These are phyloP conservation scores for Gossypium sturtianum DNA, from an alignment of 345 rosid genomes.

Conservation along the genomic window DNA sequence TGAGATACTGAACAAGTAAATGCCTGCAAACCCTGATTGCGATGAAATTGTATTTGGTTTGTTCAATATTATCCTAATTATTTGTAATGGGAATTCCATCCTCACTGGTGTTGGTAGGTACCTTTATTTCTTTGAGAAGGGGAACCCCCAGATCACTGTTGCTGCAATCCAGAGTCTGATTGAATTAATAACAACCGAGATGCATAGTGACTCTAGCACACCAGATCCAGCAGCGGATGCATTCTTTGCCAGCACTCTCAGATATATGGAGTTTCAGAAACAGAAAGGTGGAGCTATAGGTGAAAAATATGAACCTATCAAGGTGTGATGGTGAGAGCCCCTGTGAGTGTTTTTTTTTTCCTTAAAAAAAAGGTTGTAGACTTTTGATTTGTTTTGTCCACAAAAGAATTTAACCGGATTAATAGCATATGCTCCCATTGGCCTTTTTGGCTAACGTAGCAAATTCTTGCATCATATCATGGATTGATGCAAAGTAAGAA, in stretches of 20 bases:
- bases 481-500: background rate
- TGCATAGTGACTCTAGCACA: constrained; percentile 65
- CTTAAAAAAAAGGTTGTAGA: background rate
- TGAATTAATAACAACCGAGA: constrained; percentile 65
- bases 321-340: constrained; percentile 20
- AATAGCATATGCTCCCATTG: background rate
- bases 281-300: constrained; percentile 89
- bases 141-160: constrained; percentile 62
- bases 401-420: background rate
- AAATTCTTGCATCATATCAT: background rate
- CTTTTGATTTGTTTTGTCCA: constrained; percentile 5
- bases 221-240: constrained; percentile 71
- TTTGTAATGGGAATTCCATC: background rate
- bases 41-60: background rate
- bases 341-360: background rate
- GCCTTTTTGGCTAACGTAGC: background rate
- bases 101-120: constrained; percentile 39
- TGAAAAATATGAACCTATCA: constrained; percentile 52
- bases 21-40: background rate
- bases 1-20: constrained; percentile 92
- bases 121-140: constrained; percentile 89
- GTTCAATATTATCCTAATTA: background rate
- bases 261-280: constrained; percentile 85
- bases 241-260: constrained; percentile 65
- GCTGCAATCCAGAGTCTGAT: constrained; percentile 76